Conservation (phyloP, 768 basidiomycete species). For the Boletus eberwhitei region DNA sequence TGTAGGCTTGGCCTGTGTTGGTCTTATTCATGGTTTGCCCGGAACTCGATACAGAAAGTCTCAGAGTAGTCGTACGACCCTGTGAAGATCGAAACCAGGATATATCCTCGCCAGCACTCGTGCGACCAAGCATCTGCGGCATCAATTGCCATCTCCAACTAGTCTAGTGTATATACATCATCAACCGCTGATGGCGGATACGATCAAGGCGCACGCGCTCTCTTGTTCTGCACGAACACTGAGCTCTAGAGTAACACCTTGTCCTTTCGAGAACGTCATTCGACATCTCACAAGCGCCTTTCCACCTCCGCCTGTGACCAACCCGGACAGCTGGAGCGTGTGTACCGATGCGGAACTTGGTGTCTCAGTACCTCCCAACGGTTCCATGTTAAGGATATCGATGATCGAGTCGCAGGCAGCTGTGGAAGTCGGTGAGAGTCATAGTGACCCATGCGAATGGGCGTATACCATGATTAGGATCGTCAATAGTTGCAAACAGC, state of each 20-base stretch:
- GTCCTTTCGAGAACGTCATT: slow-evolving; percentile 90
- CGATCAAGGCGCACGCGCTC: slow-evolving; percentile 80
- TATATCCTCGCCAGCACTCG: background rate
- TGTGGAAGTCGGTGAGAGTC: slow-evolving; percentile 31
- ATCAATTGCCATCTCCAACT: slow-evolving; percentile 7
- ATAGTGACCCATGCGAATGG: slow-evolving; percentile 10
- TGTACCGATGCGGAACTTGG: slow-evolving; percentile 86
- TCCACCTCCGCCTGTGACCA: slow-evolving; percentile 91
- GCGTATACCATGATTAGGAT: slow-evolving; percentile 14
- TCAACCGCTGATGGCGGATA: slow-evolving; percentile 82
- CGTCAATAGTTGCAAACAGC: slow-evolving; percentile 13
- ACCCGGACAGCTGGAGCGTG: slow-evolving; percentile 88
- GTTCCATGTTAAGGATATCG: slow-evolving; percentile 96
- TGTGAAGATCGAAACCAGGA: slow-evolving; percentile 3
- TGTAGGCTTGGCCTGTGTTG: background rate
- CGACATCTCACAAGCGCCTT: slow-evolving; percentile 92
- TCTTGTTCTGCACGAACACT: slow-evolving; percentile 89
- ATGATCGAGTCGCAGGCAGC: slow-evolving; percentile 96
- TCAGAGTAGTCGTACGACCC: background rate
- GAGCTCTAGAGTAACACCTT: slow-evolving; percentile 92
- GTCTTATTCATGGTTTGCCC: slow-evolving; percentile 3
- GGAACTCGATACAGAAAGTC: background rate
- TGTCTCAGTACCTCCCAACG: slow-evolving; percentile 85
- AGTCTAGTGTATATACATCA: background rate
- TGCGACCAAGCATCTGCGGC: slow-evolving; percentile 11